A percentile compares a stretch with the other conserved stretches of the same genome.
These are phyloP conservation scores for Telfairia occidentalis DNA, from an alignment of 331 rosid genomes.

Conservation along the genomic window DNA sequence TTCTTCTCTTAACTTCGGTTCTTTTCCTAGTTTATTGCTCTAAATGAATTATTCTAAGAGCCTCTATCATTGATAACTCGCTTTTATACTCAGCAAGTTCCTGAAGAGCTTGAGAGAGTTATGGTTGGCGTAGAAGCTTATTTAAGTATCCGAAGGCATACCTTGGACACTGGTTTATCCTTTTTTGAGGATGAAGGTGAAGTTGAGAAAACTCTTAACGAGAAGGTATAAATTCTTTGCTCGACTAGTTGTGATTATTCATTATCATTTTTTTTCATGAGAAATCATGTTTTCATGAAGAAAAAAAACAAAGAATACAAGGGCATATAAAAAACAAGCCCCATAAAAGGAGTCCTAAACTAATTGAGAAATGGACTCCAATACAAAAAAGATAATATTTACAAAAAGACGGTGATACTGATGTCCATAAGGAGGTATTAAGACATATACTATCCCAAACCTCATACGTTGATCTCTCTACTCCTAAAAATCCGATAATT, in stretches of 20 bases:
- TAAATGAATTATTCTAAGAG: not conserved
- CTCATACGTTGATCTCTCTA: too few relatives aligned
- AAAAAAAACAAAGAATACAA: too few relatives aligned
- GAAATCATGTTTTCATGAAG: too few relatives aligned
- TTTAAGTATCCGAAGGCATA: slow-evolving; percentile 77
- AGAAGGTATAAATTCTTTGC: slow-evolving; percentile 44
- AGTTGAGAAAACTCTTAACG: slow-evolving; percentile 27
- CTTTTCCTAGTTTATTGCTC: not conserved
- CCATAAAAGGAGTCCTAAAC: too few relatives aligned
- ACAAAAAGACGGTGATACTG: too few relatives aligned
- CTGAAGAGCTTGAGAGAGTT: slow-evolving; percentile 93
- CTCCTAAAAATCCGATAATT: too few relatives aligned
- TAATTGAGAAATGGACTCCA: too few relatives aligned
- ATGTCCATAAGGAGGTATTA: too few relatives aligned
- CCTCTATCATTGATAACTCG: not conserved
- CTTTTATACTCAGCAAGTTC: slow-evolving; percentile 68
- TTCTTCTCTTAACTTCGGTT: not conserved
- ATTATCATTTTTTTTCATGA: too few relatives aligned
- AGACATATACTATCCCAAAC: too few relatives aligned
- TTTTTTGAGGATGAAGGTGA: slow-evolving; percentile 69
- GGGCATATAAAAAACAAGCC: too few relatives aligned
- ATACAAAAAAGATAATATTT: too few relatives aligned
- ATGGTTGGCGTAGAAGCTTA: slow-evolving; percentile 90
- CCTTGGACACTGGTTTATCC: slow-evolving; percentile 59
- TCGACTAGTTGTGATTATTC: not conserved